Percentiles rank a stretch among this genome's conserved stretches.
phyloP scores from a whole-genome alignment of 257 asterid species.

The Dorcoceras hygrometricum region DNA sequence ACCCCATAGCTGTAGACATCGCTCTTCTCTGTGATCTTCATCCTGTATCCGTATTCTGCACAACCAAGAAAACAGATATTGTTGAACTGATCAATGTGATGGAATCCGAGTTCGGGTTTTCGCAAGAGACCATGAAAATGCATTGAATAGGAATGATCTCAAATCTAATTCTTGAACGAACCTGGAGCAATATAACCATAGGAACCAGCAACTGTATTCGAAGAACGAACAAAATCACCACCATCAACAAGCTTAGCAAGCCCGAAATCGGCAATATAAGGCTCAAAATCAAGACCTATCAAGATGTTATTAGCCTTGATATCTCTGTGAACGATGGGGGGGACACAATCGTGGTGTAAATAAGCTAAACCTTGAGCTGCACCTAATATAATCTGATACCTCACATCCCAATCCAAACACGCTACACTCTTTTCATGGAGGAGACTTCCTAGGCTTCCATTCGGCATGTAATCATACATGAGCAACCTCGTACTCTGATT shows the following conservation, averaged over 20 bases:
- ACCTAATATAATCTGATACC: conserved; percentile 66
- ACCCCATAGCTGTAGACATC: conserved; percentile 86
- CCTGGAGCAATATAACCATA: conserved; percentile 94
- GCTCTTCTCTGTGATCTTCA: conserved; percentile 78
- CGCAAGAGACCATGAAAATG: neutral
- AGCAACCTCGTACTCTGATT: conserved; percentile 65
- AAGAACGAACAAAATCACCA: conserved; percentile 61
- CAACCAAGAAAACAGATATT: neutral
- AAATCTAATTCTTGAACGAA: conserved; percentile 28
- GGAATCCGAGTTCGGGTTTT: too few relatives aligned
- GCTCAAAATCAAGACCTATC: conserved; percentile 75
- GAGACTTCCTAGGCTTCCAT: conserved; percentile 77
- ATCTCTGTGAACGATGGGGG: conserved; percentile 81
- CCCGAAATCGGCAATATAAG: conserved; percentile 88
- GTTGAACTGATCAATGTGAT: neutral
- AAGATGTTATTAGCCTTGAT: conserved; percentile 86
- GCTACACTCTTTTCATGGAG: conserved; percentile 63
- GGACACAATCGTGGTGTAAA: conserved; percentile 81
- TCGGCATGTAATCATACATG: conserved; percentile 88
- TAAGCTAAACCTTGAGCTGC: conserved; percentile 84
- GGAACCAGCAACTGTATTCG: conserved; percentile 80
- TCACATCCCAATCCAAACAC: conserved; percentile 76
- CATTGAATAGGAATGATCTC: too few relatives aligned
- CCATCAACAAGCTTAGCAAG: conserved; percentile 71
- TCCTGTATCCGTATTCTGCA: conserved; percentile 84